Percentiles rank a stretch among this genome's conserved stretches.
Evolutionary conservation across 2,329 filamentous ascomycete species (phyloP).

Genomic region (Colletotrichum filicis): DNA sequence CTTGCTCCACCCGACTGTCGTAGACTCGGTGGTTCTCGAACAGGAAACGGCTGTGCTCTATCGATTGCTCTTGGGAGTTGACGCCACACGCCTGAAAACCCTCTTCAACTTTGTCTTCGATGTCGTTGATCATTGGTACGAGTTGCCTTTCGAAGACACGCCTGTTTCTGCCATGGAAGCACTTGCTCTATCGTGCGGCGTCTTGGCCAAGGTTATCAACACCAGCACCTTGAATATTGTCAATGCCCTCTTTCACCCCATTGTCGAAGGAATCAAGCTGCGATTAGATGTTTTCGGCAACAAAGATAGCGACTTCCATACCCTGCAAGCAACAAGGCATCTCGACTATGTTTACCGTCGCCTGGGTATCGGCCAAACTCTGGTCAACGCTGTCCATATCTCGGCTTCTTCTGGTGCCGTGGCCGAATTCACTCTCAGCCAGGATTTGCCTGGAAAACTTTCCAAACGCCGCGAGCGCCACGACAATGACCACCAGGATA

Average conservation of each 20-base stretch:
- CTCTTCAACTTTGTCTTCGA: slow-evolving; percentile 46
- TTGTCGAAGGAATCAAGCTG: slow-evolving; percentile 31
- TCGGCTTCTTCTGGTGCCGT: slow-evolving; percentile 1
- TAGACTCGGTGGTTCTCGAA: slow-evolving; percentile 52
- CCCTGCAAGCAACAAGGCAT: slow-evolving; percentile 44
- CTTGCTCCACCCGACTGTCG: slow-evolving; percentile 46
- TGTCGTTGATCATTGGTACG: slow-evolving; percentile 37
- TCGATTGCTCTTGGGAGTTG: slow-evolving; percentile 48
- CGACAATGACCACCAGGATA: slow-evolving; percentile 61
- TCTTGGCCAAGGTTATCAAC: slow-evolving; percentile 48
- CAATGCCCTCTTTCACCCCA: slow-evolving; percentile 39
- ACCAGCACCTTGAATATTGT: slow-evolving; percentile 49
- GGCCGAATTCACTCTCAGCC: slow-evolving; percentile 44
- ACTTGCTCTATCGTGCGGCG: slow-evolving; percentile 43
- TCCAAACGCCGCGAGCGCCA: slow-evolving; percentile 51
- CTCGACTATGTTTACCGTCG: slow-evolving; percentile 45
- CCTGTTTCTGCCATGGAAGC: slow-evolving; percentile 36
- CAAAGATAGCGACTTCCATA: slow-evolving; percentile 39
- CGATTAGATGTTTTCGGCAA: slow-evolving; percentile 8
- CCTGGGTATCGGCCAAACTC: slow-evolving; percentile 43
- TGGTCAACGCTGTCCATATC: slow-evolving; percentile 31
- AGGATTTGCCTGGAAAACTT: slow-evolving; percentile 47
- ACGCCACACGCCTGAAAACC: slow-evolving; percentile 42
- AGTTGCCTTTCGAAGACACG: slow-evolving; percentile 10
- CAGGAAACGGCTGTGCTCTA: slow-evolving; percentile 47